These are phyloP conservation scores for Aaosphaeria arxii DNA, from an alignment of 2,329 filamentous ascomycete species.

Conservation along the genomic window DNA sequence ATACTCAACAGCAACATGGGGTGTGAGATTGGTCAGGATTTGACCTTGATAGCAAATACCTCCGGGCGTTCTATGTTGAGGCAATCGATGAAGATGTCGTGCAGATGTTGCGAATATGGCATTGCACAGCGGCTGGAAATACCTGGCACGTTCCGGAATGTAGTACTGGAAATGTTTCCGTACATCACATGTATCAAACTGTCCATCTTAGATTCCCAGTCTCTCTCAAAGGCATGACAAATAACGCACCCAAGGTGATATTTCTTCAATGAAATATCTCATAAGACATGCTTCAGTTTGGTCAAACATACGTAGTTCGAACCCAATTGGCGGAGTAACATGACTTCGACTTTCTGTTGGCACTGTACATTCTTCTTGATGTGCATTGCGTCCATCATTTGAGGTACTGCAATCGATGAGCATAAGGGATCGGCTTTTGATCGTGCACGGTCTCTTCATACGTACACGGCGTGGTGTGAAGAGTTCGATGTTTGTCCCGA, in stretches of 20 bases:
- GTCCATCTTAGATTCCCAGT: background rate
- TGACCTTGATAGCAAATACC: background rate
- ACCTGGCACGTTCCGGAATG: background rate
- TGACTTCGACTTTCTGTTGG: background rate
- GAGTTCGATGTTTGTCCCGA: background rate
- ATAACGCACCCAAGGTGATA: background rate
- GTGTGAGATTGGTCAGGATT: background rate
- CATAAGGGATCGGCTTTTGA: background rate
- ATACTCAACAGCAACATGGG: slow-evolving; percentile 1
- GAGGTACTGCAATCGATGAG: background rate
- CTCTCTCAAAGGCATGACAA: background rate
- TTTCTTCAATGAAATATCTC: slow-evolving; percentile 1
- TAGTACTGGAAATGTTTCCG: background rate
- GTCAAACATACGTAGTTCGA: background rate
- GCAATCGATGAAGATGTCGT: background rate
- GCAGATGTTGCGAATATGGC: slow-evolving; percentile 1
- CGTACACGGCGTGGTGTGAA: background rate
- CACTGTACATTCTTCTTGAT: background rate
- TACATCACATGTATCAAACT: background rate
- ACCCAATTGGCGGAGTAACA: background rate
- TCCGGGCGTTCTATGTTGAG: background rate
- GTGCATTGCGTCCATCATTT: background rate
- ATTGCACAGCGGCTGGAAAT: background rate
- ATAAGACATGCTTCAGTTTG: background rate
- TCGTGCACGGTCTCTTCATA: background rate